Conservation (phyloP, 2,329 filamentous ascomycete species). For the Aspergillus carbonarius region DNA sequence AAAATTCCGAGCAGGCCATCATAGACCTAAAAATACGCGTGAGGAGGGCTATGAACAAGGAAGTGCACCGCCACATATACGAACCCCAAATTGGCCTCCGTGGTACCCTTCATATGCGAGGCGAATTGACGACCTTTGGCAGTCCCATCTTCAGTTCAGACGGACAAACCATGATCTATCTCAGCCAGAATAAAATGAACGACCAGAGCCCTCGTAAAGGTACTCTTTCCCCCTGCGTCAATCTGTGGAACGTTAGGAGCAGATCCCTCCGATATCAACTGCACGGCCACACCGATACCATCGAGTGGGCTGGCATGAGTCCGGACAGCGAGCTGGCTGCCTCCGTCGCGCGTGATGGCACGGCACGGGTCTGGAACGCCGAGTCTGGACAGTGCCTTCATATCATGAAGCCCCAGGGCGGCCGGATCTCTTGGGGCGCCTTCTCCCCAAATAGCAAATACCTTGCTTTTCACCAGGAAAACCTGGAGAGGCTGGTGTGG, state of each 20-base stretch:
- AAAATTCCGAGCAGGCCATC: background rate
- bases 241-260: constrained; percentile 9
- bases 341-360: constrained; percentile 11
- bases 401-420: constrained; percentile 2
- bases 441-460: constrained; percentile 13
- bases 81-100: too few species aligned
- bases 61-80: too few species aligned
- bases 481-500: too few species aligned
- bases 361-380: constrained; percentile 11
- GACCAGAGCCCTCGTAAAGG: too few species aligned
- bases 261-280: constrained; percentile 7
- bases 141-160: constrained; percentile 2
- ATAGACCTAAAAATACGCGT: too few species aligned
- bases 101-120: constrained; percentile 1
- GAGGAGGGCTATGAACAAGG: too few species aligned
- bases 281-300: constrained; percentile 10
- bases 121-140: constrained; percentile 6
- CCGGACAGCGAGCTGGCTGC: constrained; percentile 6
- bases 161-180: constrained; percentile 6
- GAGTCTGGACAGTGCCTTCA: constrained; percentile 9
- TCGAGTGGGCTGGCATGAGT: constrained; percentile 12
- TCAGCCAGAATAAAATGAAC: constrained; percentile 10
- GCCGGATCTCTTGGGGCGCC: constrained; percentile 6
- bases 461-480: constrained; percentile 9
- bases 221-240: constrained; percentile 7